Conservation (phyloP, 768 basidiomycete species). For the Tephrocybe sp. region DNA sequence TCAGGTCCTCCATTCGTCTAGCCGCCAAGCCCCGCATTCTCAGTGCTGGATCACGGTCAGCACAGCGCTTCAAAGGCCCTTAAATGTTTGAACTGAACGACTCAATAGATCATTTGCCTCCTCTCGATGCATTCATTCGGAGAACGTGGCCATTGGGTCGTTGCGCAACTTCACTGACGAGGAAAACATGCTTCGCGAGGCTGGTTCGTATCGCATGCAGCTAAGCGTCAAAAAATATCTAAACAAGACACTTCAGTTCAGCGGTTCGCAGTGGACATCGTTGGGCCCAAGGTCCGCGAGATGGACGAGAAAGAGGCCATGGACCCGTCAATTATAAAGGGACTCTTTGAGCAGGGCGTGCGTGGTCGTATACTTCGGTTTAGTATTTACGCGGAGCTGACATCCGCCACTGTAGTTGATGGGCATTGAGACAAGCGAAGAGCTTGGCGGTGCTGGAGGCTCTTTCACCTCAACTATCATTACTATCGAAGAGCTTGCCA, state of each 20-base stretch:
- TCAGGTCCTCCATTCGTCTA: constrained; percentile 16
- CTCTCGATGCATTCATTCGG: constrained; percentile 29
- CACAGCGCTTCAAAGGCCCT: not conserved
- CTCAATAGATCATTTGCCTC: constrained; percentile 36
- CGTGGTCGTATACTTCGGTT: constrained; percentile 25
- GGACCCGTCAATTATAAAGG: constrained; percentile 85
- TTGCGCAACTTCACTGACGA: constrained; percentile 90
- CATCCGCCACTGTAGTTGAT: constrained; percentile 64
- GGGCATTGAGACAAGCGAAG: constrained; percentile 91
- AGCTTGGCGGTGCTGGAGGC: constrained; percentile 83
- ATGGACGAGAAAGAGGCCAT: constrained; percentile 98
- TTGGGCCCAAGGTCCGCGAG: constrained; percentile 88
- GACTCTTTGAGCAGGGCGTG: constrained; percentile 94
- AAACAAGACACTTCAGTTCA: constrained; percentile 52
- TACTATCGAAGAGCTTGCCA: constrained; percentile 95
- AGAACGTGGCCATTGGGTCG: constrained; percentile 45
- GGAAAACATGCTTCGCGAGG: constrained; percentile 90
- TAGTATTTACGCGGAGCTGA: constrained; percentile 4
- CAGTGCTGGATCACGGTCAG: constrained; percentile 5
- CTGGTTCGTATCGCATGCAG: constrained; percentile 53
- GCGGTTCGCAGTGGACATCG: constrained; percentile 86
- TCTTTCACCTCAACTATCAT: constrained; percentile 96
- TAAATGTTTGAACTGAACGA: not conserved
- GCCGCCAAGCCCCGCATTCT: constrained; percentile 7
- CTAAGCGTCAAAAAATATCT: not conserved